Evolutionary conservation across 805 yeast species (phyloP).

Genomic region (Yamadazyma ubonensis): DNA sequence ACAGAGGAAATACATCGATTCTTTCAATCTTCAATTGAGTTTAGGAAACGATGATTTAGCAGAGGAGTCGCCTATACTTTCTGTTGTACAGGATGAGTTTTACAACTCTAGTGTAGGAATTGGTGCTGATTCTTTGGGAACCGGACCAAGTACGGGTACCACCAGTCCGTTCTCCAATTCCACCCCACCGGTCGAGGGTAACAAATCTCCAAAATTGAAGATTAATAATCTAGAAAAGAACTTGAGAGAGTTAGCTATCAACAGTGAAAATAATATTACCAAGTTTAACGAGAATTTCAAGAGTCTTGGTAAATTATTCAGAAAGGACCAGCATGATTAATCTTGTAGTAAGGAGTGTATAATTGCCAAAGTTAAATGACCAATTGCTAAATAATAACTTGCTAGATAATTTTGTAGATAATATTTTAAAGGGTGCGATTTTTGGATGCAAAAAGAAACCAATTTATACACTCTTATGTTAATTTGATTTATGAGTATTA

Average conservation of each 20-base stretch:
- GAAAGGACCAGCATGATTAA: constrained; percentile 26
- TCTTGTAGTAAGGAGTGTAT: background rate
- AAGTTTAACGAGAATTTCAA: constrained; percentile 66
- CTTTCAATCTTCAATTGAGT: constrained; percentile 35
- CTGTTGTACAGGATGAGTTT: constrained; percentile 34
- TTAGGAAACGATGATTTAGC: constrained; percentile 24
- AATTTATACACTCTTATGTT: no score
- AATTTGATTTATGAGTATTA: no score
- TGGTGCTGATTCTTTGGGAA: background rate
- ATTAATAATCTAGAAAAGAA: constrained; percentile 47
- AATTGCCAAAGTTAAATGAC: background rate
- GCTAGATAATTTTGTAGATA: background rate
- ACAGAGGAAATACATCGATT: constrained; percentile 34
- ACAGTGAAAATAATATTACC: constrained; percentile 60
- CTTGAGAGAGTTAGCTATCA: constrained; percentile 45
- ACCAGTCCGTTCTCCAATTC: constrained; percentile 7
- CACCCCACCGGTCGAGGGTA: constrained; percentile 17
- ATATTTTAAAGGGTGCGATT: background rate
- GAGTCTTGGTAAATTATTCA: constrained; percentile 55
- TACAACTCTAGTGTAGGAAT: no score
- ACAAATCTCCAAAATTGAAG: constrained; percentile 27
- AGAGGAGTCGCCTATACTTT: constrained; percentile 30
- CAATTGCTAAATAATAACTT: background rate
- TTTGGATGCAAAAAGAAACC: background rate
- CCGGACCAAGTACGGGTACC: background rate